Conservation (phyloP, 2,329 filamentous ascomycete species). For the Ophiostoma sp. region DNA sequence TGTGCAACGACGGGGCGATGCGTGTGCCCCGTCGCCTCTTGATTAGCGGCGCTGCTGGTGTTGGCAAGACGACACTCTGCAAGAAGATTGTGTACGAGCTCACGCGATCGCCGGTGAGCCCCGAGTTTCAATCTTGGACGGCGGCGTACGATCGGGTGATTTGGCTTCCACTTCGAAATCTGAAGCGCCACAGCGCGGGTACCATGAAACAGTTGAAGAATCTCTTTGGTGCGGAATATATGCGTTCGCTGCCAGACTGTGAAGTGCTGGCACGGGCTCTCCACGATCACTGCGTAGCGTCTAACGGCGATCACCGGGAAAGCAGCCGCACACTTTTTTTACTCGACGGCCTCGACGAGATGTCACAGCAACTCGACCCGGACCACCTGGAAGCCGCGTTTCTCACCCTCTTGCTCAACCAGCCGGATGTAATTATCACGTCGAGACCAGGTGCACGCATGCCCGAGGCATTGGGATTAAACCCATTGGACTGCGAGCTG, state of each 20-base stretch:
- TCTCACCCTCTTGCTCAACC: slow-evolving; percentile 37
- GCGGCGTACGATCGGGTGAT: slow-evolving; percentile 40
- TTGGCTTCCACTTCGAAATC: slow-evolving; percentile 43
- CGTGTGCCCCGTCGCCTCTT: slow-evolving; percentile 36
- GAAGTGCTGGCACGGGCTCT: neutral
- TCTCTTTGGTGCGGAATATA: neutral
- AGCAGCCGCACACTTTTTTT: slow-evolving; percentile 39
- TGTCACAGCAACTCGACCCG: slow-evolving; percentile 32
- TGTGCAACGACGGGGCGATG: slow-evolving; percentile 11
- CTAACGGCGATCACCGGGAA: neutral
- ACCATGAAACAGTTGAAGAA: neutral
- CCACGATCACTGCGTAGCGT: neutral
- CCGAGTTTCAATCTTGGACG: slow-evolving; percentile 1
- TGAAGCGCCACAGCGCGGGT: slow-evolving; percentile 32
- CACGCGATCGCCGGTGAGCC: slow-evolving; percentile 33
- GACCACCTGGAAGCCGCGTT: slow-evolving; percentile 30
- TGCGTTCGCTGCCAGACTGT: neutral
- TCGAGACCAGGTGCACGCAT: neutral
- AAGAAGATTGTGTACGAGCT: slow-evolving; percentile 44
- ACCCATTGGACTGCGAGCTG: neutral
- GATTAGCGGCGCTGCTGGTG: slow-evolving; percentile 41
- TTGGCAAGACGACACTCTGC: slow-evolving; percentile 45
- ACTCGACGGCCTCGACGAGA: slow-evolving; percentile 48
- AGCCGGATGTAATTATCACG: slow-evolving; percentile 43
- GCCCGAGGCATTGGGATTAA: neutral